Base-by-base conservation (phyloP, 495 filamentous ascomycete species). In the Daldinia childiae region DNA sequence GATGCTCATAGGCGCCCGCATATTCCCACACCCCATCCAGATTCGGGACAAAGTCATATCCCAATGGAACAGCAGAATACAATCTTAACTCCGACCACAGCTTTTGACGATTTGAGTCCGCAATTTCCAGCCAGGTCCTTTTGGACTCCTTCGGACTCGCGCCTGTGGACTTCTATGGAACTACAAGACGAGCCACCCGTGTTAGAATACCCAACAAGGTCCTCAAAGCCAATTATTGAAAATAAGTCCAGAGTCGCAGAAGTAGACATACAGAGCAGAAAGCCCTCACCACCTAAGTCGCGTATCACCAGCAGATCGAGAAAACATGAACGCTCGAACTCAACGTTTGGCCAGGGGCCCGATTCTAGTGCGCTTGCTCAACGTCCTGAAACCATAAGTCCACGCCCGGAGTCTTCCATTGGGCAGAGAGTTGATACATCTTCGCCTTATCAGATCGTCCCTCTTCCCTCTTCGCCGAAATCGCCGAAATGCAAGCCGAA, bases 91-190 rank as follows among this genome's bases (percentile, higher is more conserved):
- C 58, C 58, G 7, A 48, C 41, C 1, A 61, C 58, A 24, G 58
- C 58, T 32, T 61, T 61, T 61, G 58, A 61, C n/a, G 58, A 61
- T 15, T 21, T 48, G 24, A 61, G 58, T 15, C 58, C 58, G 24
- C 58, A 48, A 50, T 61, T 32, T 21, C 58, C 39, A 7, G 50
- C n/a, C 6, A 45, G 19, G 27, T 61, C 32, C 26, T 61, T 61
- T 41, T 61, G 58, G 58, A 2, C 32, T 34, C 39, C 58, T 50
- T 61, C 38, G 7, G 58, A 61, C 58, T 24, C 58, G 17, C 38
- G 29, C 6, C 32, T 61, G 6, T 41, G 27, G 14, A 61, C n/a
- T n/a, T 41, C 58, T 2, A 41, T n/a, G 39, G 58, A 50, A 21
- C 15, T 27, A n/a, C 58, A n/a, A 11, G 17, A 4, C 1, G n/a